Evolutionary conservation across 371 early-diverging fungal genomes (phyloP), one percentile per base, ranked within the genome.

Genomic region (Mycotypha africana): DNA sequence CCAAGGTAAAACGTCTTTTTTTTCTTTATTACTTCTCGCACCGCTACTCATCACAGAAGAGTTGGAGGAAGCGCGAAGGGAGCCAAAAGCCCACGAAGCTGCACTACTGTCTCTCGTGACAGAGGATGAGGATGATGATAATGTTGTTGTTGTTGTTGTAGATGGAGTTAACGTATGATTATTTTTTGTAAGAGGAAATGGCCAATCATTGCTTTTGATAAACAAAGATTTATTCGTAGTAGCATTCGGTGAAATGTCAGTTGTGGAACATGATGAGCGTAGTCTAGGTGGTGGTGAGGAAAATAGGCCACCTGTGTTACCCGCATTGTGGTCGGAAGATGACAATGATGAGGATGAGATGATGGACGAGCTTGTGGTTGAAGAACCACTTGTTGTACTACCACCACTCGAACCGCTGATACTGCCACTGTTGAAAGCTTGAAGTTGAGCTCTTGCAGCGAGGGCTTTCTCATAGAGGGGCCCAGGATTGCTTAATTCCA

Each of bases 381-480:
- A 48, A 19, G 56, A 48, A 5, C 59, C 40, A 1, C 61, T 45
- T 8, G 60, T 33, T 4, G 34, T 11, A 33, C 34, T 33, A 11
- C 7, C 11, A 33, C 28, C 28, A 28, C 28, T 28, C 8, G 8
- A 8, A 28, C 28, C 28, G 11, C 46, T 25, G n/a, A 47, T 42
- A 3, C 53, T 24, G 4, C 43, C 25, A 17, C 49, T 49, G 14
- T 43, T 40, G 1, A 53, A 22, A 3, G 66, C 65, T 34, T 70
- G 66, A 16, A 70, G 44, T 41, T 66, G 70, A 15, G 70, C 67
- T 47, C 65, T 54, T 11, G 67, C 57, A 17, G 62, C 69, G 28
- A 68, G 32, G 0, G 74, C 74, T 38, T 68, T 66, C 49, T 73
- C 69, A 36, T 62, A 66, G 2, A 73, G 44, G 22, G 65, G 65